These are phyloP conservation scores for Cenchrus purpureus DNA, from an alignment of 176 grass and related monocot species.

Conservation along the genomic window DNA sequence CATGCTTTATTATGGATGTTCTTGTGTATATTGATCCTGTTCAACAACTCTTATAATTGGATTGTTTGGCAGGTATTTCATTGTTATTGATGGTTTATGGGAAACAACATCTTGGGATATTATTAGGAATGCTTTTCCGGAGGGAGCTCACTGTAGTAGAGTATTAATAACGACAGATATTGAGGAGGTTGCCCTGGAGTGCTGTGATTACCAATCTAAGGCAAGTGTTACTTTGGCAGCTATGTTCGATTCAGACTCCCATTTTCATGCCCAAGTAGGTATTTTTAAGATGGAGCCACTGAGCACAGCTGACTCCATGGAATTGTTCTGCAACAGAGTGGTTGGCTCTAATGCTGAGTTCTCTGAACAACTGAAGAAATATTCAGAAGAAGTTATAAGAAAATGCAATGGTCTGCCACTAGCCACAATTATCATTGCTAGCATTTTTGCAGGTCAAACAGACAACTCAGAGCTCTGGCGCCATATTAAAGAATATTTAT, in stretches of 20 bases:
- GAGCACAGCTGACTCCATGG: neutral
- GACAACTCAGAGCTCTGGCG: neutral
- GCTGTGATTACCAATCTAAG: neutral
- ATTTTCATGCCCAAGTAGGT: neutral
- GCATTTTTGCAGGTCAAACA: neutral
- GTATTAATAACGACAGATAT: neutral
- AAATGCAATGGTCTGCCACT: constrained; percentile 3
- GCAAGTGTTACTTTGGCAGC: too few species aligned
- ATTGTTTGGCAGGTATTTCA: neutral
- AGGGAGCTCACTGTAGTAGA: neutral
- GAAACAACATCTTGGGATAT: neutral
- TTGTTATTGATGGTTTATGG: constrained; percentile 6
- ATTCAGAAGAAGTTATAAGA: neutral
- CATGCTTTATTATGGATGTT: too few species aligned
- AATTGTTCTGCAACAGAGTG: neutral
- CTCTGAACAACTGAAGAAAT: neutral
- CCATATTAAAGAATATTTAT: neutral
- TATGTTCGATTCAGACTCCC: too few species aligned
- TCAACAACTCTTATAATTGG: too few species aligned
- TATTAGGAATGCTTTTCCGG: neutral
- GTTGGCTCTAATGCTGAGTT: neutral
- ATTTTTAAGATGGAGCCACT: neutral
- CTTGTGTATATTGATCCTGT: too few species aligned
- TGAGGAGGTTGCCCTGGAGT: neutral
- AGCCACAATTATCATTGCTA: neutral